Conservation (phyloP, 164 flowering plant genomes). For the Liriodendron chinense region DNA sequence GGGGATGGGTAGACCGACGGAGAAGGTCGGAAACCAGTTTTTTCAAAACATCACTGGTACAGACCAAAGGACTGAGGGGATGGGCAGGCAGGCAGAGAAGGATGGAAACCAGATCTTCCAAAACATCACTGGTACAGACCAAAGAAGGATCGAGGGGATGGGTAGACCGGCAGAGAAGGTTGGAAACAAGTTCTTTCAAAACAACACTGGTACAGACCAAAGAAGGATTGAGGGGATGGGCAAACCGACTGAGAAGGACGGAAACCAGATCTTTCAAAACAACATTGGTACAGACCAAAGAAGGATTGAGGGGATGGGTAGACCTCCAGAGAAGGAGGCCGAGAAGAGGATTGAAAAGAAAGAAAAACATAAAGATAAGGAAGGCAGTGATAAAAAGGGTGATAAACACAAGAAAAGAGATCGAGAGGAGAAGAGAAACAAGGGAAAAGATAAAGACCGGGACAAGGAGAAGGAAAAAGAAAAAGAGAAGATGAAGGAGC, state of each 20-base stretch:
- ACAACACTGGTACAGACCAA: conserved; percentile 18
- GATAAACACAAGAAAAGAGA: conserved; percentile 28
- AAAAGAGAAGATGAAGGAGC: conserved; percentile 43
- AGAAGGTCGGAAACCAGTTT: conserved; percentile 16
- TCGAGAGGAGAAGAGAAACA: conserved; percentile 31
- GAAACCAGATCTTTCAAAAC: conserved; percentile 33
- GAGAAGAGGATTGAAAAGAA: conserved; percentile 25
- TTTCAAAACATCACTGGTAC: conserved; percentile 18
- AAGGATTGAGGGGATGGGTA: conserved; percentile 28
- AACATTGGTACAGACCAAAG: conserved; percentile 22
- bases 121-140: conserved; percentile 21
- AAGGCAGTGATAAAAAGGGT: conserved; percentile 26
- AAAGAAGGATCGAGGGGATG: conserved; percentile 27
- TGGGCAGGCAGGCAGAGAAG: conserved; percentile 2
- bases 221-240: conserved; percentile 28
- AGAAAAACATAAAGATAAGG: conserved; percentile 30
- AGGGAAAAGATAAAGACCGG: conserved; percentile 36
- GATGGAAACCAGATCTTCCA: conserved; percentile 24
- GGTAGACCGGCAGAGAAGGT: conserved; percentile 15
- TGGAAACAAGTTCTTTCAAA: conserved; percentile 26
- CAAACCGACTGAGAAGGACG: conserved; percentile 17
- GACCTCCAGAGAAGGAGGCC: conserved; percentile 18
- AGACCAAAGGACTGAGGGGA: conserved; percentile 28
- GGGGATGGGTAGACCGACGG: background rate
- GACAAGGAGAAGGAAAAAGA: conserved; percentile 42